Base-by-base conservation (phyloP, 768 basidiomycete genomes). In the Boletus reticulatus region DNA sequence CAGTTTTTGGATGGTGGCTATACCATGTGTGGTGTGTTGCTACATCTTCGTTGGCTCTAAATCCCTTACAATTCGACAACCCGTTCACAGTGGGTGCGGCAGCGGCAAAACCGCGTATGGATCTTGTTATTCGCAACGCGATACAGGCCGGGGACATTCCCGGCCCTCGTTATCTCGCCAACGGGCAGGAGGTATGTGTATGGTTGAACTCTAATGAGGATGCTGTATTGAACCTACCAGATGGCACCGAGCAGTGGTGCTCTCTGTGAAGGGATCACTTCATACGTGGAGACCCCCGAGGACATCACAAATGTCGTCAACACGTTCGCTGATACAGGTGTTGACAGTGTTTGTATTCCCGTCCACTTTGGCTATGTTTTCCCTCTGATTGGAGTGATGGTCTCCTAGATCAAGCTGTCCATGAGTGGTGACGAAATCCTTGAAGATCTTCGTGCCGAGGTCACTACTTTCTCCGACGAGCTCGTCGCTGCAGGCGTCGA, bases 351-450 rank as follows among this genome's bases (percentile, higher is more conserved):
- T 45, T 17, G 67, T 60, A 22, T 43, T 31, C 16, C 31, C 29
- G 2, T 31, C 16, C 14, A 8, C 39, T 38, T 48, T 5, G 2
- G 24, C 6, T 31, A 1, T 4, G 6, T n/a, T 41, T 10, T 2
- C 14, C 31, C 4, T 51, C 43, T 49, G 24, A 61, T 22, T 27
- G 9, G 22, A 12, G 51, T 34, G 12, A 37, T n/a, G n/a, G n/a
- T n/a, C n/a, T n/a, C n/a, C n/a, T 22, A 75, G 65, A 45, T 73
- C 60, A 75, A 75, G 43, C 50, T 75, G 14, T 69, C 63, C 4
- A 75, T 75, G 73, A 72, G 67, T 12, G 73, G 73, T 0, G 73
- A 75, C 14, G 72, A 74, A 47, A 71, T 72, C 32, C 71, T 70
- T 0, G 70, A 72, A 27, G 37, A 61, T 19, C 66, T 74, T 41